Conservation (phyloP, 2,329 filamentous ascomycete species). For the Tolypocladium nubicola region DNA sequence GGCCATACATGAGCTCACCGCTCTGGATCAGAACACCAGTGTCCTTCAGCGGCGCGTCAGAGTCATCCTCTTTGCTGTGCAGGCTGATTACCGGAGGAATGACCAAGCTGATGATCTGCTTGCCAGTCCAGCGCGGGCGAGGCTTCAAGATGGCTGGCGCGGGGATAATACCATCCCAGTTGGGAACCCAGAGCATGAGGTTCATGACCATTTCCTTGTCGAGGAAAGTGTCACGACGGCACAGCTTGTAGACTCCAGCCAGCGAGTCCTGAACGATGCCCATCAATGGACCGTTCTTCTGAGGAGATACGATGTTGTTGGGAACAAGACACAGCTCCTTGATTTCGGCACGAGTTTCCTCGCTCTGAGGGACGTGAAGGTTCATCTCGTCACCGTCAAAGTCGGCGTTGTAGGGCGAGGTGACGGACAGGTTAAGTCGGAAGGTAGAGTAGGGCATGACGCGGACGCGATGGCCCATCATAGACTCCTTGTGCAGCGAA, state of each 20-base stretch:
- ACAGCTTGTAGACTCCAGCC: conserved; percentile 94
- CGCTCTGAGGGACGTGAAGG: conserved; percentile 94
- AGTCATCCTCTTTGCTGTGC: conserved; percentile 51
- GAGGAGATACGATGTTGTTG: conserved; percentile 94
- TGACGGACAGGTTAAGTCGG: conserved; percentile 92
- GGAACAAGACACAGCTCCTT: conserved; percentile 96
- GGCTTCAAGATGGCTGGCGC: conserved; percentile 91
- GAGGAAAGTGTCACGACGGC: conserved; percentile 82
- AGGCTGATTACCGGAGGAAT: conserved; percentile 82
- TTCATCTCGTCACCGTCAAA: conserved; percentile 99
- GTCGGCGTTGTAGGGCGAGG: conserved; percentile 98
- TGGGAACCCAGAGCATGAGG: conserved; percentile 91
- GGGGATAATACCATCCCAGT: conserved; percentile 93
- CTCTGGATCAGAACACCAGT: conserved; percentile 74
- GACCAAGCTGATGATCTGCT: conserved; percentile 91
- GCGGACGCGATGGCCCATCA: conserved; percentile 97
- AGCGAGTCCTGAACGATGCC: conserved; percentile 98
- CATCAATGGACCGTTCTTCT: conserved; percentile 95
- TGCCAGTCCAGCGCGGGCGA: conserved; percentile 89
- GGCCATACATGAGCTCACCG: conserved; percentile 81
- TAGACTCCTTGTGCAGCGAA: conserved; percentile 98
- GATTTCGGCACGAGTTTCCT: conserved; percentile 92
- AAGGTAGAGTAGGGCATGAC: conserved; percentile 99
- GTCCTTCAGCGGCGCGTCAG: conserved; percentile 57
- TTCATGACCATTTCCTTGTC: conserved; percentile 92